These are phyloP conservation scores for Fusarium sp. DNA, from an alignment of 2,329 filamentous ascomycete species.

Conservation along the genomic window DNA sequence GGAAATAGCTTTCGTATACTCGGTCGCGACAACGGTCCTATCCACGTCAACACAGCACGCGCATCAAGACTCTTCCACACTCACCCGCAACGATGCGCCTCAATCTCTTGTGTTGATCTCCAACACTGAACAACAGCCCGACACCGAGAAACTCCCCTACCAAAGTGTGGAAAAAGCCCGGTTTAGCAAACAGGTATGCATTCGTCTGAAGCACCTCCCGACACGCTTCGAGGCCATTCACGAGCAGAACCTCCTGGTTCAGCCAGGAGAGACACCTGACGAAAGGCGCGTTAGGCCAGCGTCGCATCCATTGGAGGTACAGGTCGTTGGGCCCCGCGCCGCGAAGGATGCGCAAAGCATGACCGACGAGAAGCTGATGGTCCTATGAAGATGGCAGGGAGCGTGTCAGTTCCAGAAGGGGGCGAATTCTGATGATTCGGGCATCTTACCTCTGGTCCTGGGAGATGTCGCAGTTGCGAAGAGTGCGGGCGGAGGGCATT, in stretches of 20 bases:
- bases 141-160: slow-evolving; percentile 28
- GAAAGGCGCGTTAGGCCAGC: slow-evolving; percentile 25
- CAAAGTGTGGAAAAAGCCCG: slow-evolving; percentile 23
- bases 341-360: slow-evolving; percentile 8
- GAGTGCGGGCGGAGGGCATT: background rate
- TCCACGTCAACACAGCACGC: background rate
- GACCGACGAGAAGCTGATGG: slow-evolving; percentile 6
- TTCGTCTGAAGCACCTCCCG: slow-evolving; percentile 28
- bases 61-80: accelerated
- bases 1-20: slow-evolving; percentile 16
- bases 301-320: slow-evolving; percentile 22
- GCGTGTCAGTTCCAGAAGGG: accelerated
- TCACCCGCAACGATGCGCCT: slow-evolving; percentile 13
- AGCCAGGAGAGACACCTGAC: slow-evolving; percentile 25
- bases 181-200: slow-evolving; percentile 19
- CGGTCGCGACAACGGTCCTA: slow-evolving; percentile 16
- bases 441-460: slow-evolving; percentile 3
- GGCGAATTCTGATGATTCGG: accelerated
- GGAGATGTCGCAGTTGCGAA: background rate
- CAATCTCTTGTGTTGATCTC: slow-evolving; percentile 26
- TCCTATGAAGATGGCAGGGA: background rate
- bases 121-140: slow-evolving; percentile 23
- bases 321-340: slow-evolving; percentile 17
- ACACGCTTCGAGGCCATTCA: slow-evolving; percentile 26
- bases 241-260: slow-evolving; percentile 20